These are phyloP conservation scores for Leccinum pallidistipes DNA, from an alignment of 1,284 basidiomycete genomes.

Conservation along the genomic window DNA sequence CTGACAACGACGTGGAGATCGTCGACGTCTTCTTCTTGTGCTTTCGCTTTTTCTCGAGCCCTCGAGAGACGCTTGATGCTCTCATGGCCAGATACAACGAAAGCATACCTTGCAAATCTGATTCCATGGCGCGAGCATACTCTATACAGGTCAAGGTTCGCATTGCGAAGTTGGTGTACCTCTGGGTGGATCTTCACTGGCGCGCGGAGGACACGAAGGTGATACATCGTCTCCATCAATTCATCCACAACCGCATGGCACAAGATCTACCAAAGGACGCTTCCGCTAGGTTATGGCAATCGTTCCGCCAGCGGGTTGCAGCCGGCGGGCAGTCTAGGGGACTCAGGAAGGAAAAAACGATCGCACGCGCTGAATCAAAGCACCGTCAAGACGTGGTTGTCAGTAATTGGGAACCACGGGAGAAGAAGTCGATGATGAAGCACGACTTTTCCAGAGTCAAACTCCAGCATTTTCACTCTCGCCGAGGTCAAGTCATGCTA, in stretches of 20 bases:
- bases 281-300: constrained; percentile 23
- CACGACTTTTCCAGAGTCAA: constrained; percentile 27
- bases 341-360: constrained; percentile 30
- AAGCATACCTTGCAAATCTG: constrained; percentile 25
- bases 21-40: constrained; percentile 67
- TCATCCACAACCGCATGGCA: constrained; percentile 32
- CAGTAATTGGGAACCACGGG: constrained; percentile 30
- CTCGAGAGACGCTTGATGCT: constrained; percentile 52
- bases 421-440: constrained; percentile 31
- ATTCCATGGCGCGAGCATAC: constrained; percentile 42
- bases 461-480: constrained; percentile 35
- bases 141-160: constrained; percentile 60
- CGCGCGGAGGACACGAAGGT: constrained; percentile 46
- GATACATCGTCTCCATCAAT: constrained; percentile 39
- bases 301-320: constrained; percentile 28
- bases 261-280: constrained; percentile 34
- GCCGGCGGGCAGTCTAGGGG: constrained; percentile 23
- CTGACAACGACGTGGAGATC: constrained; percentile 38
- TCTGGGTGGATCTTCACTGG: constrained; percentile 83
- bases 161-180: constrained; percentile 64
- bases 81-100: constrained; percentile 63
- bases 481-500: constrained; percentile 40
- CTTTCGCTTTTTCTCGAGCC: constrained; percentile 73
- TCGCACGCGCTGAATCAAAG: constrained; percentile 25
- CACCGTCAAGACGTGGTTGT: constrained; percentile 22